Evolutionary conservation across 345 rosid genomes (phyloP).

Genomic region (Eutrema japonicum): DNA sequence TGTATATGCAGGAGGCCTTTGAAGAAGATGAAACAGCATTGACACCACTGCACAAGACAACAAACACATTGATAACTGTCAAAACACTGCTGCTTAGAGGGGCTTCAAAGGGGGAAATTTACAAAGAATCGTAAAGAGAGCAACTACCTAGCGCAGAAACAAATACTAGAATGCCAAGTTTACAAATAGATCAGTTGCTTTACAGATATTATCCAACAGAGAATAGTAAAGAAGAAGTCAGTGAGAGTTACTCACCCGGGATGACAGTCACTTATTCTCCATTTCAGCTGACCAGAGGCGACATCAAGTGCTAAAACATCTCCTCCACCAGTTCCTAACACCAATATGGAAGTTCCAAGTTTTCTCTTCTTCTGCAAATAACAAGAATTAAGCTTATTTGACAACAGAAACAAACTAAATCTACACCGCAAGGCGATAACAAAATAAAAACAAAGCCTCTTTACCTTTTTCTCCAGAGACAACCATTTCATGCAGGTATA

Average conservation of each 20-base stretch:
- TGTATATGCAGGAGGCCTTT: slow-evolving; percentile 61
- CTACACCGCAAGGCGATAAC: neutral
- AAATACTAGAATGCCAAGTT: neutral
- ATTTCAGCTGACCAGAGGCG: slow-evolving; percentile 84
- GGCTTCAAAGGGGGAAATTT: neutral
- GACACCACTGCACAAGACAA: slow-evolving; percentile 73
- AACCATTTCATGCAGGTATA: slow-evolving; percentile 88
- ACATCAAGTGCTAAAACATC: slow-evolving; percentile 95
- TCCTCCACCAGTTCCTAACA: slow-evolving; percentile 90
- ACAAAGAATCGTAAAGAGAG: slow-evolving; percentile 14
- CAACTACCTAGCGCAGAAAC: neutral
- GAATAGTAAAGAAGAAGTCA: neutral
- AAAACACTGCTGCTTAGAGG: slow-evolving; percentile 10
- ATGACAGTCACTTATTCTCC: slow-evolving; percentile 89
- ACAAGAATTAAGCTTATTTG: neutral
- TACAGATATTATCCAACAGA: neutral
- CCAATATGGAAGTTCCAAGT: slow-evolving; percentile 62
- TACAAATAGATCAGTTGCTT: slow-evolving; percentile 4
- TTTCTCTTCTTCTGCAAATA: slow-evolving; percentile 77
- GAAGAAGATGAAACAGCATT: slow-evolving; percentile 74
- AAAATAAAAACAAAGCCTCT: neutral
- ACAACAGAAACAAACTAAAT: neutral
- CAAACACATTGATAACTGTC: slow-evolving; percentile 17
- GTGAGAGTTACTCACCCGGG: slow-evolving; percentile 71
- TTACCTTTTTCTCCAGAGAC: slow-evolving; percentile 65